Base-by-base conservation (phyloP, 371 early-diverging fungal species). In the Mortierella polycephala region DNA sequence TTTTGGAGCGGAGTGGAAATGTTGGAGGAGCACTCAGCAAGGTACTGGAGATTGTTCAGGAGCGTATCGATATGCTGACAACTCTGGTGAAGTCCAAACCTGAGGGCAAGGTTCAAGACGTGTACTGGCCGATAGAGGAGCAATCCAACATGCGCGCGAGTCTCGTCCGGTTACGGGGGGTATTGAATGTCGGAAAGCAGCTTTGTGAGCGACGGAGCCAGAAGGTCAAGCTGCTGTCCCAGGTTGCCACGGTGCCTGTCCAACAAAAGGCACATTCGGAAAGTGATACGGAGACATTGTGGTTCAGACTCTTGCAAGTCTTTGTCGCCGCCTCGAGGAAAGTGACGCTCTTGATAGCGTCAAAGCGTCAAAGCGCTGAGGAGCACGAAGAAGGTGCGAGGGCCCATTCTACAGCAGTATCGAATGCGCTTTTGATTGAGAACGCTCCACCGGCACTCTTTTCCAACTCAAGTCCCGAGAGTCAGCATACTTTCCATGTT, bases 1-100 rank as follows among this genome's bases (percentile, higher is more conserved):
- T 94, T 21, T 83, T 92, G 81, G 93, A 93, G 67, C 83, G 88
- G 57, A 89, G 83, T 49, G 93, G 93, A 0, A 84, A 93, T 67
- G 86, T 89, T 1, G 82, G 84, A 39, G 92, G 89, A 0, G 93
- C 95, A 0, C 69, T 94, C 23, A 83, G 84, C 18, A 88, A 89
- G 54, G 85, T 93, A 69, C 68, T 90, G 37, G 86, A 85, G 20
- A 86, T 88, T n/a, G 88, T 91, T 20, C 83, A 82, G 67, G 89
- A 87, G 18, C 85, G 85, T 41, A 84, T 85, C 40, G 64, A 75
- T 1, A 67, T 73, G 20, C 70, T 89, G 9, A 61, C 87, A 20
- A 51, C 59, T 0, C 60, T 89, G 9, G 69, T 90, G 18, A 83
- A 77, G 54, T 81, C 82, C 70, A 87, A 64, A 40, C 57, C 7